These are phyloP conservation scores for Entoloma clypeatum DNA, from an alignment of 1,284 basidiomycete genomes.

Conservation along the genomic window DNA sequence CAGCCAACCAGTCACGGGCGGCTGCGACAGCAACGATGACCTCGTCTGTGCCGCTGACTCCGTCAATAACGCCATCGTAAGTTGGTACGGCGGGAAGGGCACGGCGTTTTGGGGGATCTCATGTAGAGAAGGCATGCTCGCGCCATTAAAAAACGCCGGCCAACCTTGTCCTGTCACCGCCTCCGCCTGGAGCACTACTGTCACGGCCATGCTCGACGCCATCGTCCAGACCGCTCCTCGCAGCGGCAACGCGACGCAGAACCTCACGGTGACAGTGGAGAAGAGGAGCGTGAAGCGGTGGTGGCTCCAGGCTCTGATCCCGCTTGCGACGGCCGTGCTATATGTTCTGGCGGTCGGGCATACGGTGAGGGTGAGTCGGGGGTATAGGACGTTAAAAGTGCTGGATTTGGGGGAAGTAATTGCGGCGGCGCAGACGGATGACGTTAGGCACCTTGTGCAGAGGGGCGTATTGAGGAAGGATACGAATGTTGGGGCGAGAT, in stretches of 20 bases:
- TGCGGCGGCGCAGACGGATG: neutral
- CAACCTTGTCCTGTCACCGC: constrained; percentile 12
- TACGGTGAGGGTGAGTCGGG: neutral
- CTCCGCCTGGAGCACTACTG: constrained; percentile 15
- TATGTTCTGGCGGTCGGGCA: constrained; percentile 1
- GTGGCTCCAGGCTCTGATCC: constrained; percentile 15
- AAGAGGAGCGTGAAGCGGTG: constrained; percentile 7
- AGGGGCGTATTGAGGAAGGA: neutral
- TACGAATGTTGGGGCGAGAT: neutral
- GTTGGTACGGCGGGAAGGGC: constrained; percentile 17
- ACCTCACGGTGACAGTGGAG: constrained; percentile 6
- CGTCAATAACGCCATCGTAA: constrained; percentile 17
- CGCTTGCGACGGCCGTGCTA: neutral
- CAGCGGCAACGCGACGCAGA: constrained; percentile 4
- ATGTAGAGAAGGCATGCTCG: constrained; percentile 16
- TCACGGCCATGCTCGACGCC: constrained; percentile 15
- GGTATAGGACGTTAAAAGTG: neutral
- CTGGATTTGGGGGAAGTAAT: neutral
- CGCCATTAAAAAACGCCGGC: constrained; percentile 11
- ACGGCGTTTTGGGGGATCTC: constrained; percentile 12
- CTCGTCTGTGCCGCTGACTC: constrained; percentile 14
- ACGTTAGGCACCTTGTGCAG: neutral
- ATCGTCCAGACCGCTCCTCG: constrained; percentile 15
- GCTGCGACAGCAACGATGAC: constrained; percentile 8
- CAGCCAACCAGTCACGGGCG: constrained; percentile 9